These are phyloP conservation scores for Aspergillus bombycis DNA, from an alignment of 2,329 filamentous ascomycete species.

Conservation along the genomic window DNA sequence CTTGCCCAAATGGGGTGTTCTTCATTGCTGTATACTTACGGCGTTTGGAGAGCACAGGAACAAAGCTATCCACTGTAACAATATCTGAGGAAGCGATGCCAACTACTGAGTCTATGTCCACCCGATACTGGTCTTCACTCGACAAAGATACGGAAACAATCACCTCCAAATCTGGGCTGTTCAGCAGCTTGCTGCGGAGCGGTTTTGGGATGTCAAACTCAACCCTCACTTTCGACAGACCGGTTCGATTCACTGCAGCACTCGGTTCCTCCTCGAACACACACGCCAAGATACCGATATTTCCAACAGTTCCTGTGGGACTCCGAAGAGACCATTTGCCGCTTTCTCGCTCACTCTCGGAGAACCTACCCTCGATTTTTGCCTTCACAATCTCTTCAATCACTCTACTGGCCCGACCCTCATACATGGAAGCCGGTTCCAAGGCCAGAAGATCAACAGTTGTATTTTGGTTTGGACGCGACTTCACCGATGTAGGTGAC, in stretches of 20 bases:
- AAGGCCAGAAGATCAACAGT: constrained; percentile 64
- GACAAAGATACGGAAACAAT: constrained; percentile 71
- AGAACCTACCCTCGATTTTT: constrained; percentile 80
- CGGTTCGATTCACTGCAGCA: constrained; percentile 54
- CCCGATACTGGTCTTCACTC: constrained; percentile 61
- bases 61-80: constrained; percentile 70
- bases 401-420: constrained; percentile 74
- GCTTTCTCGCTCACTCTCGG: constrained; percentile 80
- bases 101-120: constrained; percentile 67
- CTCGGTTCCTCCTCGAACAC: constrained; percentile 49
- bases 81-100: constrained; percentile 75
- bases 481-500: constrained; percentile 30
- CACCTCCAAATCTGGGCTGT: constrained; percentile 43
- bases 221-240: constrained; percentile 38
- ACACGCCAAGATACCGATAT: constrained; percentile 54
- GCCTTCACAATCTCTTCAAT: constrained; percentile 87
- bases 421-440: constrained; percentile 72
- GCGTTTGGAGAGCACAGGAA: constrained; percentile 74
- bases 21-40: constrained; percentile 53
- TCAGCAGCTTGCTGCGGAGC: constrained; percentile 33
- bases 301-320: constrained; percentile 61
- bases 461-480: constrained; percentile 24
- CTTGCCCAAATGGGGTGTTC: neutral
- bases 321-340: constrained; percentile 79
- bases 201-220: constrained; percentile 41